Percentiles rank a stretch among this genome's conserved stretches.
phyloP scores from a whole-genome alignment of 2,329 filamentous ascomycete genomes.

The Metarhizium humberi region DNA sequence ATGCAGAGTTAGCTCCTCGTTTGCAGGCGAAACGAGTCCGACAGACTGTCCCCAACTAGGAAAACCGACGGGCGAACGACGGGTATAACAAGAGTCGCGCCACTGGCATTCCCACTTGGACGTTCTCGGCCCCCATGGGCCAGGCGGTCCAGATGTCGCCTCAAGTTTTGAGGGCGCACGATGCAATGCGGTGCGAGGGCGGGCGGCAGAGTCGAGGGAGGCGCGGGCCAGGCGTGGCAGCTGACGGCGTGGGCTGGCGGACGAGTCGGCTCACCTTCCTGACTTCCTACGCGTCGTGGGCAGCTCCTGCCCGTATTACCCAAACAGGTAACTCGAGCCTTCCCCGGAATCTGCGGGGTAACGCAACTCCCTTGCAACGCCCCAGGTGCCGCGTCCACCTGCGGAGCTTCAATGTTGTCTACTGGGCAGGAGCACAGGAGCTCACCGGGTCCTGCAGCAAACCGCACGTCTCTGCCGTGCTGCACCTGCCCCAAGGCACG shows the following conservation, averaged over 20 bases:
- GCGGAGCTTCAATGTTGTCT: too few relatives aligned
- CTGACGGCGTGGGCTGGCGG: too few relatives aligned
- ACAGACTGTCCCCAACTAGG: background rate
- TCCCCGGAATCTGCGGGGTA: constrained; percentile 7
- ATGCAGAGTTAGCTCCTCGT: background rate
- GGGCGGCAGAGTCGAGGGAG: background rate
- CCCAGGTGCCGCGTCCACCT: too few relatives aligned
- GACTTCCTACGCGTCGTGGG: too few relatives aligned
- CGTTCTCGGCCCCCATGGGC: background rate
- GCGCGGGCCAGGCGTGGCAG: too few relatives aligned
- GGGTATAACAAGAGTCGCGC: background rate
- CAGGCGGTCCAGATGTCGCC: background rate
- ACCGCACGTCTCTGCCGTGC: too few relatives aligned
- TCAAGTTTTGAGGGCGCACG: too few relatives aligned
- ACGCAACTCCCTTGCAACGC: background rate
- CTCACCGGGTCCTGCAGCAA: too few relatives aligned
- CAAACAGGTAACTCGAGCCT: constrained; percentile 7
- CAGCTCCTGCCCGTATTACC: constrained; percentile 5
- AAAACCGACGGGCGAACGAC: background rate
- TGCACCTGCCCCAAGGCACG: too few relatives aligned
- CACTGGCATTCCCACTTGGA: background rate
- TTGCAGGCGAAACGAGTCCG: background rate
- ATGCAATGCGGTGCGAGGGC: background rate
- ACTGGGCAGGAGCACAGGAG: background rate
- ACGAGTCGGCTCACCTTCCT: too few relatives aligned